A percentile compares a stretch with the other conserved stretches of the same genome.
Evolutionary conservation across 176 grass and related monocot genomes (phyloP).

Genomic region (Oropetium thomaeum): DNA sequence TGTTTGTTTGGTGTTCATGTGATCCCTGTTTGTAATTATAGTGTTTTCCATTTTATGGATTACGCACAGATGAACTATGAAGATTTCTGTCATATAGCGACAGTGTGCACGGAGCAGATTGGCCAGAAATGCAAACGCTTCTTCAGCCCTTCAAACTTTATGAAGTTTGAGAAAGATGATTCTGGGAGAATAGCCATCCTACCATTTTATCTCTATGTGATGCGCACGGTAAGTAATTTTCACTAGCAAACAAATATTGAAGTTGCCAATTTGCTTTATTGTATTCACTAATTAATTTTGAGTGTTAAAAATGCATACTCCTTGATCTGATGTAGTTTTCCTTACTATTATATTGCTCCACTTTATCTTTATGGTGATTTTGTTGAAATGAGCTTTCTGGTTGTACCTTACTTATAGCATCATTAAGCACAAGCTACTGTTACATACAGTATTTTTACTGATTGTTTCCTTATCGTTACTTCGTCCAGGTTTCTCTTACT

Average conservation of each 20-base stretch:
- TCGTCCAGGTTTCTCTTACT: conserved; percentile 90
- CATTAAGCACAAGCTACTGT: neutral
- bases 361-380: neutral
- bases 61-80: conserved; percentile 98
- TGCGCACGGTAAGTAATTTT: conserved; percentile 80
- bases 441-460: neutral
- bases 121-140: conserved; percentile 94
- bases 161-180: conserved; percentile 99
- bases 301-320: neutral
- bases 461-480: conserved; percentile 1
- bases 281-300: neutral
- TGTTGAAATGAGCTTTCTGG: neutral
- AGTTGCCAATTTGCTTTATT: neutral
- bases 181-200: conserved; percentile 99
- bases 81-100: conserved; percentile 99
- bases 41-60: conserved; percentile 5
- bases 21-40: neutral
- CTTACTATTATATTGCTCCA: neutral
- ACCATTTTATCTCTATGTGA: conserved; percentile 99
- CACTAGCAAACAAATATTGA: neutral
- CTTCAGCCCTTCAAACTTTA: conserved; percentile 99
- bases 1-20: conserved; percentile 3
- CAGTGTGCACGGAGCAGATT: conserved; percentile 96
- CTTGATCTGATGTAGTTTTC: neutral
- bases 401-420: neutral